Conservation (phyloP, 352 stramenopile genomes). For the Phytophthora brassicae region DNA sequence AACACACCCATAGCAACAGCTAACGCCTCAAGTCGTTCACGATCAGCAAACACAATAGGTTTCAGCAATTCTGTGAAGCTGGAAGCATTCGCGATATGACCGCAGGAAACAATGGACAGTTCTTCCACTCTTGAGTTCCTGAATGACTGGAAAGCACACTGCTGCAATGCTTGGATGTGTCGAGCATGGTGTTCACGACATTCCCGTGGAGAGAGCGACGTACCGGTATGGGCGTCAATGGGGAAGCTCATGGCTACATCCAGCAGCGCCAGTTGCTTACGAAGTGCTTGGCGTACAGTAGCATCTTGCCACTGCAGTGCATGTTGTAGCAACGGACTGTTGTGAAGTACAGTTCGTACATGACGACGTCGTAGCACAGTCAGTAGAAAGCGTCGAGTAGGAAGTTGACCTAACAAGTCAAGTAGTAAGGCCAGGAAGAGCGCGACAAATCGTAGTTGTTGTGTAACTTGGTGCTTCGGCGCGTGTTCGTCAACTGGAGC, state of each 20-base stretch:
- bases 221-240: slow-evolving; percentile 85
- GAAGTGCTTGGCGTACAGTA: slow-evolving; percentile 47
- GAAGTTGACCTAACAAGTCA: slow-evolving; percentile 86
- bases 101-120: slow-evolving; percentile 59
- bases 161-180: slow-evolving; percentile 78
- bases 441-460: slow-evolving; percentile 47
- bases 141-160: slow-evolving; percentile 49
- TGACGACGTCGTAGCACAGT: slow-evolving; percentile 69
- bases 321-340: slow-evolving; percentile 43
- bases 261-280: slow-evolving; percentile 67
- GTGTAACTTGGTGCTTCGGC: slow-evolving; percentile 19
- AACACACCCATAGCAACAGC: slow-evolving; percentile 54
- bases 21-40: slow-evolving; percentile 35
- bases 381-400: slow-evolving; percentile 88
- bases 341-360: slow-evolving; percentile 42
- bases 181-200: slow-evolving; percentile 46
- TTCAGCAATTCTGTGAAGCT: slow-evolving; percentile 50
- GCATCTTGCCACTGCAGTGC: slow-evolving; percentile 38
- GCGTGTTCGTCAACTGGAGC: slow-evolving; percentile 29
- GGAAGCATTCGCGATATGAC: slow-evolving; percentile 43
- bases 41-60: slow-evolving; percentile 35
- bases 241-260: slow-evolving; percentile 71
- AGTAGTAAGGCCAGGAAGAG: slow-evolving; percentile 79
- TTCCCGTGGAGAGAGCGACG: slow-evolving; percentile 54
- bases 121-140: slow-evolving; percentile 52